Percentiles rank a stretch among this genome's conserved stretches.
Evolutionary conservation across 768 basidiomycete genomes (phyloP).

Genomic region (Mycena belliarum): DNA sequence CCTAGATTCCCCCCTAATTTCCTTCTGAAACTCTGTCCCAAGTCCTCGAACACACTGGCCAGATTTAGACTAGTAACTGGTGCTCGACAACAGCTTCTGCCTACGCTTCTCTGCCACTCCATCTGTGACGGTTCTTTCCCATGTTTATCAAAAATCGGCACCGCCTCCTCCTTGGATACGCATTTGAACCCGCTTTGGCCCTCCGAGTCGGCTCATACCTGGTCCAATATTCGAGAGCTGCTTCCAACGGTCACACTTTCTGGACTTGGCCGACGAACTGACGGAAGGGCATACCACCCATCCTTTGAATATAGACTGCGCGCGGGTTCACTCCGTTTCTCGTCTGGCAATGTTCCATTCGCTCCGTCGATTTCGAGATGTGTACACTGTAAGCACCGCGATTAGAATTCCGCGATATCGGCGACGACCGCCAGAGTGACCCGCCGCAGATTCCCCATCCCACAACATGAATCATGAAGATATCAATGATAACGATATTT

Average conservation of each 20-base stretch:
- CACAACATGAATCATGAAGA: too few relatives aligned
- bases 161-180: not conserved
- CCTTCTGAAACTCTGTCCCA: not conserved
- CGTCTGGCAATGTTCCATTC: not conserved
- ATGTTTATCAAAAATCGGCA: not conserved
- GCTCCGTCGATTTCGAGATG: not conserved
- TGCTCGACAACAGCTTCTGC: too few relatives aligned
- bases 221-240: not conserved
- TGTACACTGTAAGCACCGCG: not conserved
- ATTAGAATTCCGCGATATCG: not conserved
- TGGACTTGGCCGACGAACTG: not conserved
- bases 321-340: not conserved
- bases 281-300: not conserved
- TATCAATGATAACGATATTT: too few relatives aligned
- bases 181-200: not conserved
- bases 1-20: not conserved
- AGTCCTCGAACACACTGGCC: not conserved
- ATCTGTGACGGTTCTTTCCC: too few relatives aligned
- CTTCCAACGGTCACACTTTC: not conserved
- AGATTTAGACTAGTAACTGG: too few relatives aligned
- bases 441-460: too few relatives aligned
- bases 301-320: not conserved
- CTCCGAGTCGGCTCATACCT: not conserved
- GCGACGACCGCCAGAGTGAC: too few relatives aligned
- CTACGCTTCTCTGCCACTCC: too few relatives aligned